Percentiles rank a stretch among this genome's conserved stretches.
Evolutionary conservation across 2,329 filamentous ascomycete genomes (phyloP).

Genomic region (Eutypella sp.): DNA sequence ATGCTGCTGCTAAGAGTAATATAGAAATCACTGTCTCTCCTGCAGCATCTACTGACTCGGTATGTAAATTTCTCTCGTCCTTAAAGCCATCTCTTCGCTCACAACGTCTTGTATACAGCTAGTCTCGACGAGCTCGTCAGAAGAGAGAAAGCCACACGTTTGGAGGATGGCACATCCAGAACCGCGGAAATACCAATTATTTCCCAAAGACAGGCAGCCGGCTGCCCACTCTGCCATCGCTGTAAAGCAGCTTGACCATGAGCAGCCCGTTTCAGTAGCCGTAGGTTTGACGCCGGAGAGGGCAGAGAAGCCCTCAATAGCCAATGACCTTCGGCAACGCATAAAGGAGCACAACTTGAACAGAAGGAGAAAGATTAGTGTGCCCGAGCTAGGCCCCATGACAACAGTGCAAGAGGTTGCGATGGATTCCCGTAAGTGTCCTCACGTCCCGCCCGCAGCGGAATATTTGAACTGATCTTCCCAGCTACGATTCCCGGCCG

Average conservation of each 20-base stretch:
- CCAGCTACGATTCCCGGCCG: slow-evolving; percentile 63
- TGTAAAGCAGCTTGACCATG: slow-evolving; percentile 44
- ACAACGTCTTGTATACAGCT: slow-evolving; percentile 19
- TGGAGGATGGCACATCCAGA: slow-evolving; percentile 58
- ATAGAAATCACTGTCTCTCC: slow-evolving; percentile 35
- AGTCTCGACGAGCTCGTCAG: slow-evolving; percentile 24
- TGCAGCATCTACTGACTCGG: slow-evolving; percentile 36
- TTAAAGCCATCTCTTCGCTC: slow-evolving; percentile 18
- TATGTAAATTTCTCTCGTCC: slow-evolving; percentile 26
- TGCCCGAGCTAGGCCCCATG: slow-evolving; percentile 62
- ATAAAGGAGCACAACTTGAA: slow-evolving; percentile 54
- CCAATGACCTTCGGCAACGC: slow-evolving; percentile 43
- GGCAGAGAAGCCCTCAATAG: slow-evolving; percentile 33
- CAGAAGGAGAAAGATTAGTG: slow-evolving; percentile 58
- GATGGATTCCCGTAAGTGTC: slow-evolving; percentile 64
- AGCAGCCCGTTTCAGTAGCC: slow-evolving; percentile 40
- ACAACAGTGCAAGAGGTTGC: slow-evolving; percentile 62
- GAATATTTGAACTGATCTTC: slow-evolving; percentile 15
- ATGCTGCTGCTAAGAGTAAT: slow-evolving; percentile 37
- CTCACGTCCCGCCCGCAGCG: neutral
- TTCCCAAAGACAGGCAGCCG: slow-evolving; percentile 48
- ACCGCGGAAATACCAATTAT: slow-evolving; percentile 55
- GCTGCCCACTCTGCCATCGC: slow-evolving; percentile 30
- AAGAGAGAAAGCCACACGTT: slow-evolving; percentile 45
- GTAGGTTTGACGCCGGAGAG: slow-evolving; percentile 36